Conservation (phyloP, 1,284 basidiomycete genomes). For the Naganishia albida region DNA sequence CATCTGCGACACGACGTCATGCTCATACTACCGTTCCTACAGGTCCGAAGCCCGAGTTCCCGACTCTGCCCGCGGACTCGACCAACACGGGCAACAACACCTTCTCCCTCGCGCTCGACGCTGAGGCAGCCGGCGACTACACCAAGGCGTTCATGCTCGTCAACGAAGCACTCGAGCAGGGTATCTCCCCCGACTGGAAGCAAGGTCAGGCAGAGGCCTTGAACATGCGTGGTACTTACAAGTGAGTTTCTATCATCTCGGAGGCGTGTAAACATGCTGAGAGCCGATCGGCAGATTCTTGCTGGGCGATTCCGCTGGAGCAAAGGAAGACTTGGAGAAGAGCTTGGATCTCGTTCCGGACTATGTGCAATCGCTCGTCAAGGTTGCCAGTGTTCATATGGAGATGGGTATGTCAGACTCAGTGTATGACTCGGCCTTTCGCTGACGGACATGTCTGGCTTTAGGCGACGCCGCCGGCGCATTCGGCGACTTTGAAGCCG, state of each 20-base stretch:
- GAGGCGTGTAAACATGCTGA: conserved; percentile 6
- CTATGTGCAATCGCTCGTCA: conserved; percentile 89
- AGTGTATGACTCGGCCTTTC: neutral
- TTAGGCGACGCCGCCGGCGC: conserved; percentile 67
- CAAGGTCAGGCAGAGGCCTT: conserved; percentile 79
- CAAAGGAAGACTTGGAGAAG: conserved; percentile 79
- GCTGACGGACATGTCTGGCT: neutral
- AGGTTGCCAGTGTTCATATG: conserved; percentile 97
- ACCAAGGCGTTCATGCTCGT: conserved; percentile 75
- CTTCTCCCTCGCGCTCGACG: conserved; percentile 75
- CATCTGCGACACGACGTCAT: neutral
- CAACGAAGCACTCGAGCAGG: conserved; percentile 85
- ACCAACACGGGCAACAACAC: conserved; percentile 73
- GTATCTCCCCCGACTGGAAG: conserved; percentile 68
- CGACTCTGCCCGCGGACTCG: conserved; percentile 67
- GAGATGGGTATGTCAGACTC: conserved; percentile 64
- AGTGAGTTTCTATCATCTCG: conserved; percentile 59
- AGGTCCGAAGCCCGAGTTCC: conserved; percentile 72
- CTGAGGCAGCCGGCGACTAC: conserved; percentile 85
- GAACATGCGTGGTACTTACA: conserved; percentile 94
- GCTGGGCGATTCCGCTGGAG: conserved; percentile 78
- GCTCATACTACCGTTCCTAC: conserved; percentile 1
- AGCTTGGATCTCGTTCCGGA: conserved; percentile 72
- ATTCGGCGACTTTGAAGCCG: conserved; percentile 88
- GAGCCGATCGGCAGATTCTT: conserved; percentile 68